These are phyloP conservation scores for Fusarium sp. DNA, from an alignment of 2,329 filamentous ascomycete species.

Conservation along the genomic window DNA sequence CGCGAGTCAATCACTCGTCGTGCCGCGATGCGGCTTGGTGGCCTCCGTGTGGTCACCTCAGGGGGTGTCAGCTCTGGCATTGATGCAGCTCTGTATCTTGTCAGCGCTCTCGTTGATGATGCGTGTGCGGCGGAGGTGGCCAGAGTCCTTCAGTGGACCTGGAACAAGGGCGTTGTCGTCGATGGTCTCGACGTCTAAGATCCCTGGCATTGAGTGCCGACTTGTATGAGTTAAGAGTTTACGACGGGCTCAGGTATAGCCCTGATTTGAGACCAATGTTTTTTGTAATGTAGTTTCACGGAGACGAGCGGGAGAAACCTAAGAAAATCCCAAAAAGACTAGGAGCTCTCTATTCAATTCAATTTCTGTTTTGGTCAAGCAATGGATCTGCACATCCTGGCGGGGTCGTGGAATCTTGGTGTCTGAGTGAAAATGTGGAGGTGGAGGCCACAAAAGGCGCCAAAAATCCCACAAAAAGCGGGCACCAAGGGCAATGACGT, in stretches of 20 bases:
- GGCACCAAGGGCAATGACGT: conserved; percentile 35
- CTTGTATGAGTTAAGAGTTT: conserved; percentile 43
- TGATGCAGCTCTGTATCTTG: conserved; percentile 86
- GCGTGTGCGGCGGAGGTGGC: conserved; percentile 82
- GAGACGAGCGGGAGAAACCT: conserved; percentile 43
- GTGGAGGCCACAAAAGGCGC: conserved; percentile 37
- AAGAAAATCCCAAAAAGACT: conserved; percentile 45
- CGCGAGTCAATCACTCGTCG: conserved; percentile 86
- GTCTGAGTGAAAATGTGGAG: conserved; percentile 39
- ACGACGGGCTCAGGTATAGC: conserved; percentile 37
- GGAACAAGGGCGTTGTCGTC: conserved; percentile 87
- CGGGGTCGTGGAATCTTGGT: conserved; percentile 12
- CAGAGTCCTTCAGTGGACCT: conserved; percentile 82
- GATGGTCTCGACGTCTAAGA: conserved; percentile 84
- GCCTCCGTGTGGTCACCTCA: conserved; percentile 80
- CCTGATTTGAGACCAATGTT: conserved; percentile 42
- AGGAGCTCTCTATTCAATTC: conserved; percentile 45
- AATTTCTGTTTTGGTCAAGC: conserved; percentile 38
- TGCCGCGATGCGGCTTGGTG: conserved; percentile 78
- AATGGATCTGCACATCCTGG: background rate
- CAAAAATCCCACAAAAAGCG: conserved; percentile 16
- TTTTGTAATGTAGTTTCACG: conserved; percentile 42
- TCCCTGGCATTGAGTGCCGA: conserved; percentile 47
- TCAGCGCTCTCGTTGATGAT: conserved; percentile 84
- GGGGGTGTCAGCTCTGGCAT: conserved; percentile 84